These are phyloP conservation scores for Cladosporium sp. DNA, from an alignment of 2,329 filamentous ascomycete genomes.

Conservation along the genomic window DNA sequence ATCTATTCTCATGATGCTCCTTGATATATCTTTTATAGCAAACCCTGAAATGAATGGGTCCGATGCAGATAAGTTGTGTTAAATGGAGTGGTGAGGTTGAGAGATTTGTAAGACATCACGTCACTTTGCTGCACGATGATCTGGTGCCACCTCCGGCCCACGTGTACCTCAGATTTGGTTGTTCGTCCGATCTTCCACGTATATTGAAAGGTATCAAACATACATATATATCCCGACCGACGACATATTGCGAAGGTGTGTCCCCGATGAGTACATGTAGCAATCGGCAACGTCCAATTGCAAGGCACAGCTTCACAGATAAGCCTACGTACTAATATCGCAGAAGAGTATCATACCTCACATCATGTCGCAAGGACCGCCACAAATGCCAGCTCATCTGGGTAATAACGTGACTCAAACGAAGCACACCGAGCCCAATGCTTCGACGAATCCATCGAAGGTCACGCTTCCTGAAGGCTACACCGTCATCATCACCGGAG, in stretches of 20 bases:
- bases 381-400: constrained; percentile 20
- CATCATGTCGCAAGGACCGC: constrained; percentile 10
- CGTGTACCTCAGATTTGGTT: too few relatives aligned
- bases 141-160: neutral
- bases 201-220: neutral
- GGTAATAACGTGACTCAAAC: constrained; percentile 21
- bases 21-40: neutral
- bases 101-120: neutral
- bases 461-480: constrained; percentile 21
- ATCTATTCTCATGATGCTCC: neutral
- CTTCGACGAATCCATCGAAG: constrained; percentile 23
- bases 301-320: neutral
- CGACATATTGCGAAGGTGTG: neutral
- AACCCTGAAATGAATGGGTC: neutral
- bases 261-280: neutral
- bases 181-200: neutral
- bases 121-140: neutral
- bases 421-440: constrained; percentile 20
- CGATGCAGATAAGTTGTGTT: neutral
- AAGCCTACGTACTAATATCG: neutral
- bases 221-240: neutral
- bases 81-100: neutral
- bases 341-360: neutral
- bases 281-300: neutral
- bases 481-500: constrained; percentile 23